A percentile compares a stretch with the other conserved stretches of the same genome.
Conservation (phyloP, 441 rosid genomes). For the Adansonia rubrostipa region DNA sequence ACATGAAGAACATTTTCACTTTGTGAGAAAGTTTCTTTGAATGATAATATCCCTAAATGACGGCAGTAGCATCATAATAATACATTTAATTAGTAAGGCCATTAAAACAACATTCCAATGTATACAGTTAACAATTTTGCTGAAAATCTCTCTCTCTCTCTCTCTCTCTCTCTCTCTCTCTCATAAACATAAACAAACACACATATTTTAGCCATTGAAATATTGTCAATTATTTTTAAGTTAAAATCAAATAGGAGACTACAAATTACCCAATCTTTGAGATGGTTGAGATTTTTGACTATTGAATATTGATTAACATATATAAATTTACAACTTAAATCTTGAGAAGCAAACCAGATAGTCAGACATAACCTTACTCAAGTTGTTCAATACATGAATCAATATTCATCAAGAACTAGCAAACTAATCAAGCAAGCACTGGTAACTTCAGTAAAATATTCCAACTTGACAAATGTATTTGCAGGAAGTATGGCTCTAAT, state of each 20-base stretch:
- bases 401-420: neutral
- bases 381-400: neutral
- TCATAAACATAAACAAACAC: too few species aligned
- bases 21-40: neutral
- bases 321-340: constrained; percentile 6
- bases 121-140: neutral
- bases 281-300: neutral
- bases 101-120: neutral
- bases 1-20: neutral
- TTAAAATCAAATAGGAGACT: neutral
- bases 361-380: neutral
- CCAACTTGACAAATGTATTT: neutral
- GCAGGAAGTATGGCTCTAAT: neutral
- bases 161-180: too few species aligned
- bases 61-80: neutral
- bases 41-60: neutral
- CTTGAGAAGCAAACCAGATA: neutral
- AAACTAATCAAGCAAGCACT: neutral
- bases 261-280: constrained; percentile 3
- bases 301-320: neutral
- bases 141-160: neutral
- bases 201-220: too few species aligned
- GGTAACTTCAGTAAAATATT: neutral
- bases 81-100: neutral
- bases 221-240: too few species aligned